A percentile compares a stretch with the other conserved stretches of the same genome.
These are phyloP conservation scores for Juglanconis sp. DNA, from an alignment of 2,329 filamentous ascomycete species.

Conservation along the genomic window DNA sequence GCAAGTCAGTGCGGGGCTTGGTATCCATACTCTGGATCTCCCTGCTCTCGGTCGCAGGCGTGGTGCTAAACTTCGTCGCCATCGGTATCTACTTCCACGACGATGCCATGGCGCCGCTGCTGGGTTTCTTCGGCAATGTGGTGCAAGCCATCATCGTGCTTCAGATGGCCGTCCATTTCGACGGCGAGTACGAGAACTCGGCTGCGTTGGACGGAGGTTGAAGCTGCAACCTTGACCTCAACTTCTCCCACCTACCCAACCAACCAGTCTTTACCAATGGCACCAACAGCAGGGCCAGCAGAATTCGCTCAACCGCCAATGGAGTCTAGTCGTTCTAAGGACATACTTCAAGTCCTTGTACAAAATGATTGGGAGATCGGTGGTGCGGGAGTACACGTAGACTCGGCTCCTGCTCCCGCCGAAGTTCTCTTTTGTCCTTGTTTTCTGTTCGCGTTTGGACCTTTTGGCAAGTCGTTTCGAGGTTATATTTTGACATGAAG, in stretches of 20 bases:
- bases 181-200: neutral
- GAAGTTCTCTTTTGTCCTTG: neutral
- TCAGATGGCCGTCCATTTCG: neutral
- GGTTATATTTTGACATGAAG: neutral
- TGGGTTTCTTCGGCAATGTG: conserved; percentile 6
- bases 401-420: neutral
- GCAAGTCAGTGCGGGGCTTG: neutral
- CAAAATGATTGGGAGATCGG: neutral
- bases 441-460: neutral
- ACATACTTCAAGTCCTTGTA: too few relatives aligned
- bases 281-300: too few relatives aligned
- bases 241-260: too few relatives aligned
- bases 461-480: neutral
- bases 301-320: too few relatives aligned
- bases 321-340: too few relatives aligned
- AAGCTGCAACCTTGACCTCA: too few relatives aligned
- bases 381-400: neutral
- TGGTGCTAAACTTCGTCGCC: conserved; percentile 4
- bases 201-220: too few relatives aligned
- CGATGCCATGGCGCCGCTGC: neutral
- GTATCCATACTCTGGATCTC: neutral
- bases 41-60: neutral
- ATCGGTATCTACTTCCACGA: conserved; percentile 4
- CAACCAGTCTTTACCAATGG: too few relatives aligned
- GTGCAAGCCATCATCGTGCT: conserved; percentile 3